phyloP scores from a whole-genome alignment of 1,284 basidiomycete species.

The Papiliotrema flavescens region DNA sequence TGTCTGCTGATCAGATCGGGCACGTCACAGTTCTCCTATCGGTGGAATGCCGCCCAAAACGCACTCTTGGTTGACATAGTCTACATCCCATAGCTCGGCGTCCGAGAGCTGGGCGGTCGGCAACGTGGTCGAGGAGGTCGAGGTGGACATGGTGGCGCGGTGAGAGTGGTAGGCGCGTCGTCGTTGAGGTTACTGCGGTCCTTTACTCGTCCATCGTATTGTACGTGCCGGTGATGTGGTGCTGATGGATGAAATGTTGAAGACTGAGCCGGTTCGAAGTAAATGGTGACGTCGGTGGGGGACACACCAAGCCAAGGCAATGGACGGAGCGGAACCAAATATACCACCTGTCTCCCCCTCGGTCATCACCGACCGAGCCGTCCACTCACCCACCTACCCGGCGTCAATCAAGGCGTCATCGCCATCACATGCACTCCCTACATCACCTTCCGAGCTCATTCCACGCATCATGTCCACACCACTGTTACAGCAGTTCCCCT shows the following conservation, averaged over 20 bases:
- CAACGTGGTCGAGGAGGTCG: neutral
- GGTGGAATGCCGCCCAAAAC: constrained; percentile 12
- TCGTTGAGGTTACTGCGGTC: no score
- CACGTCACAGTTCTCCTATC: neutral
- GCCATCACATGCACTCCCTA: constrained; percentile 37
- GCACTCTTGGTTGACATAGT: constrained; percentile 71
- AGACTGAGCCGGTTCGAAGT: neutral
- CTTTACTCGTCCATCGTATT: neutral
- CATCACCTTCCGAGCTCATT: neutral
- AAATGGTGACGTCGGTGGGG: neutral
- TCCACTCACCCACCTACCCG: no score
- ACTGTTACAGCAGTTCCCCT: constrained; percentile 45
- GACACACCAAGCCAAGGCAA: neutral
- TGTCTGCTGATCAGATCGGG: constrained; percentile 27
- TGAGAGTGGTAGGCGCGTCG: no score
- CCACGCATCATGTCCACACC: constrained; percentile 39
- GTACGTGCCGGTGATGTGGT: neutral
- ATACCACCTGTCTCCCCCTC: no score
- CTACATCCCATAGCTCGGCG: constrained; percentile 44
- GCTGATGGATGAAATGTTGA: neutral
- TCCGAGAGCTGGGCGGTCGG: neutral
- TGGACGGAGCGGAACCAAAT: neutral
- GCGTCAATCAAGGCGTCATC: neutral
- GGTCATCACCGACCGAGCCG: no score
- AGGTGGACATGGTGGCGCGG: neutral